phyloP scores from a whole-genome alignment of 805 yeast species.

The Yamadazyma endophytica region DNA sequence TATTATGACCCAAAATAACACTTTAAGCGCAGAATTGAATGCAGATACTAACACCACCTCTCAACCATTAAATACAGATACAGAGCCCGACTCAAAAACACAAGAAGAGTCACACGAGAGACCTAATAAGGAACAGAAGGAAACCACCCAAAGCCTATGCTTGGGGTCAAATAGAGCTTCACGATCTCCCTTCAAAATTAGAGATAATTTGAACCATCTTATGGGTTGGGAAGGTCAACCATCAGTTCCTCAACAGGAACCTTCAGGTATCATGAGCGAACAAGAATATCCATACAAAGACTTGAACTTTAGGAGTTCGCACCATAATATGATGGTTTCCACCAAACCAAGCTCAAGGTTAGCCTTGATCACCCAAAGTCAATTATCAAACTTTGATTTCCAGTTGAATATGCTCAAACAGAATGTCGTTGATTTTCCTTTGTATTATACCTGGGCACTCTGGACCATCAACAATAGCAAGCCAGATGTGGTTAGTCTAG shows the following conservation, averaged over 20 bases:
- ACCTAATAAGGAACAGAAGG: conserved; percentile 2
- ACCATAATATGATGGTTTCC: conserved; percentile 1
- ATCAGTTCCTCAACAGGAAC: background rate
- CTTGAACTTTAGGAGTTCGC: no score
- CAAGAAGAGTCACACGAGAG: background rate
- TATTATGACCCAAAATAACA: no score
- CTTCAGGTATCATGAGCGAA: no score
- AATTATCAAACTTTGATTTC: conserved; percentile 8
- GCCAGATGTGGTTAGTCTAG: conserved; percentile 6
- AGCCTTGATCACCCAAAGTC: conserved; percentile 11
- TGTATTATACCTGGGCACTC: conserved; percentile 16
- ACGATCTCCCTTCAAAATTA: conserved; percentile 12
- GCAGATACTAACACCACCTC: no score
- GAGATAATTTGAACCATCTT: conserved; percentile 12
- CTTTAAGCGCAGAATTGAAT: no score
- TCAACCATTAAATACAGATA: no score
- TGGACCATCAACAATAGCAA: conserved; percentile 8
- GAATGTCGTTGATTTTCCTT: conserved; percentile 9
- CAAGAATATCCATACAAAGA: no score
- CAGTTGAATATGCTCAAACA: conserved; percentile 11
- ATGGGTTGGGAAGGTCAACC: conserved; percentile 7
- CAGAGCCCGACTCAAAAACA: no score
- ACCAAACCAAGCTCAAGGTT: conserved; percentile 15
- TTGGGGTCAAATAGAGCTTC: no score
- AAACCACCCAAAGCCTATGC: no score